phyloP scores from a whole-genome alignment of 805 yeast genomes.

The Yarrowia sp. region DNA sequence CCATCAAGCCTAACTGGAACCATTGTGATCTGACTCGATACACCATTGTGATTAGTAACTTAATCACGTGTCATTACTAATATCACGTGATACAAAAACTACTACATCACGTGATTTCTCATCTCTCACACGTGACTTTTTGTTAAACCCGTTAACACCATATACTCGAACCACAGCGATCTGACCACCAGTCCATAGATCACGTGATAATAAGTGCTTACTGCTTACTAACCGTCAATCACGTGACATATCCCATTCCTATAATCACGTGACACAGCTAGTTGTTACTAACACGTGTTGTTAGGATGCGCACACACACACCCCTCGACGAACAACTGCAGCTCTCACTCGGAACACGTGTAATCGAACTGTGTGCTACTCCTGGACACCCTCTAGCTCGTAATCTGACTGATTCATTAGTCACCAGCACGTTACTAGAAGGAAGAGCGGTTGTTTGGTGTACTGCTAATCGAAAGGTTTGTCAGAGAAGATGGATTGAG shows the following conservation, averaged over 20 bases:
- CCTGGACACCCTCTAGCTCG: constrained; percentile 16
- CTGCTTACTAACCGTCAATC: not conserved
- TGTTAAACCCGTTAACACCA: too few species aligned
- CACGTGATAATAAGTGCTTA: too few species aligned
- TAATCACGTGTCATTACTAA: too few species aligned
- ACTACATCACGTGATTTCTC: too few species aligned
- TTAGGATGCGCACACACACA: not conserved
- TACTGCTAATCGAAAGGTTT: not conserved
- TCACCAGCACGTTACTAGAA: not conserved
- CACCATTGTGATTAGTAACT: too few species aligned
- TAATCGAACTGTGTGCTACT: constrained; percentile 5
- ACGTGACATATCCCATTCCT: not conserved
- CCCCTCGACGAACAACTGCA: constrained; percentile 12
- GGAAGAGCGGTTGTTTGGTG: constrained; percentile 9
- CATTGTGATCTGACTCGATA: too few species aligned
- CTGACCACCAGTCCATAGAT: too few species aligned
- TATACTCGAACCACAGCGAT: too few species aligned
- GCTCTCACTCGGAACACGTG: not conserved
- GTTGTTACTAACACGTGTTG: too few species aligned
- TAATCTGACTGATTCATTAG: not conserved
- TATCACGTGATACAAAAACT: too few species aligned
- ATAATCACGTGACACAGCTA: not conserved
- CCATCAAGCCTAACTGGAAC: too few species aligned
- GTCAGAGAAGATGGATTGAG: not conserved
- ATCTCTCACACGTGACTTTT: too few species aligned